phyloP scores from a whole-genome alignment of 2,329 filamentous ascomycete genomes.

The Exophiala aquamarina region DNA sequence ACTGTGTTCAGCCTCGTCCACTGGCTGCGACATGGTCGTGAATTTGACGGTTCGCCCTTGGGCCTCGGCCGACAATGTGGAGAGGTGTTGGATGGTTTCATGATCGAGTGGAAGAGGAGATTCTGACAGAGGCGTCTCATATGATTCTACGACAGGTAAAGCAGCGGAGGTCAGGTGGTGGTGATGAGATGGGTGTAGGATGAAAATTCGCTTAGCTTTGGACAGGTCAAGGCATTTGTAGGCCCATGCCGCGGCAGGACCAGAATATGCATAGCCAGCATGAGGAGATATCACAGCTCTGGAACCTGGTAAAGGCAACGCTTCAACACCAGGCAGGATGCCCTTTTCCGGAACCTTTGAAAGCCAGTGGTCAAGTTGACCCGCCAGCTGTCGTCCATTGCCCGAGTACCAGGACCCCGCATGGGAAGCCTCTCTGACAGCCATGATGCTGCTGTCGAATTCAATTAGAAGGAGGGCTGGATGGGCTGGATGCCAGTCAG shows the following conservation, averaged over 20 bases:
- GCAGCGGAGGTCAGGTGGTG: constrained; percentile 76
- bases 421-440: constrained; percentile 64
- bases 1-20: constrained; percentile 84
- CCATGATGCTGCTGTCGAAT: constrained; percentile 30
- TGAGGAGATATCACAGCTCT: constrained; percentile 91
- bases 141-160: constrained; percentile 66
- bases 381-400: constrained; percentile 58
- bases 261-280: constrained; percentile 90
- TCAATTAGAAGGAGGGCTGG: too few relatives aligned
- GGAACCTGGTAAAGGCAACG: constrained; percentile 70
- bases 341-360: constrained; percentile 66
- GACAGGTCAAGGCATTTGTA: constrained; percentile 86
- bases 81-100: constrained; percentile 42
- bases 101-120: constrained; percentile 45
- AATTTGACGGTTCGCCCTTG: constrained; percentile 33
- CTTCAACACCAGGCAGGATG: constrained; percentile 53
- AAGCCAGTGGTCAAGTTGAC: constrained; percentile 75
- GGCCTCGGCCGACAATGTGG: constrained; percentile 31
- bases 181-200: constrained; percentile 91
- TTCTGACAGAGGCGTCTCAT: constrained; percentile 44
- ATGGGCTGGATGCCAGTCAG: too few relatives aligned
- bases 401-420: constrained; percentile 85
- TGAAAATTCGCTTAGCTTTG: constrained; percentile 82
- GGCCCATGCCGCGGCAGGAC: constrained; percentile 87
- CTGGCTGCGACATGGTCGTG: constrained; percentile 58